Evolutionary conservation across 1,284 basidiomycete genomes (phyloP).

Genomic region (Xanthoconium separans): DNA sequence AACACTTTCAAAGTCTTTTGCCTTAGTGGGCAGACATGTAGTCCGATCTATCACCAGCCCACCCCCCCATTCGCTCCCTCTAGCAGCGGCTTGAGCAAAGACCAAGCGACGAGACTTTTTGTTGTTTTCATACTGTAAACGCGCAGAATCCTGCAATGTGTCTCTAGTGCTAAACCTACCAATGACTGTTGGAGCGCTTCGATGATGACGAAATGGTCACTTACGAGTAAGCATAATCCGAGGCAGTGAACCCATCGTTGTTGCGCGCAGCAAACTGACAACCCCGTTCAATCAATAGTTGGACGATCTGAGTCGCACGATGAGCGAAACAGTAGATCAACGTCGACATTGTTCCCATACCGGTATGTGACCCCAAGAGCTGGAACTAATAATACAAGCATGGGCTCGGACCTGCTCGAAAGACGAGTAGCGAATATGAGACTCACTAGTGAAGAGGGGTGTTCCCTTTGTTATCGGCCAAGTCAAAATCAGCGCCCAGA

Average conservation of each 20-base stretch:
- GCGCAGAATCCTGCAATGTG: slow-evolving; percentile 74
- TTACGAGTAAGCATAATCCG: slow-evolving; percentile 90
- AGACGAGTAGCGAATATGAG: background rate
- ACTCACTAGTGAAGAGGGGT: slow-evolving; percentile 90
- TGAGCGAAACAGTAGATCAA: slow-evolving; percentile 15
- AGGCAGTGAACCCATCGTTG: slow-evolving; percentile 87
- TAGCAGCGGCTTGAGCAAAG: slow-evolving; percentile 64
- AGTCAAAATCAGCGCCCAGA: slow-evolving; percentile 82
- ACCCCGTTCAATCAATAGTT: slow-evolving; percentile 84
- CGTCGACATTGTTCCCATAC: slow-evolving; percentile 38
- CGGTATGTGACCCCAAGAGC: slow-evolving; percentile 79
- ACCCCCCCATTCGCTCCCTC: slow-evolving; percentile 58
- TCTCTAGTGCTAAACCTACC: slow-evolving; percentile 65
- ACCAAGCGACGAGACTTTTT: slow-evolving; percentile 69
- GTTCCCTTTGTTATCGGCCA: slow-evolving; percentile 89
- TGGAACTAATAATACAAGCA: slow-evolving; percentile 53
- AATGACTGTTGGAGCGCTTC: slow-evolving; percentile 12
- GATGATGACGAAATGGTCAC: slow-evolving; percentile 30
- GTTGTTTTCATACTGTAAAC: slow-evolving; percentile 71
- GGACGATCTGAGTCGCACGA: slow-evolving; percentile 60
- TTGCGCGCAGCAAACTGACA: slow-evolving; percentile 82
- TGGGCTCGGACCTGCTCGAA: slow-evolving; percentile 10
- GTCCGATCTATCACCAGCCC: slow-evolving; percentile 37
- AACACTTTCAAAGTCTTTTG: slow-evolving; percentile 35
- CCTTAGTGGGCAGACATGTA: slow-evolving; percentile 41